phyloP scores from a whole-genome alignment of 2,329 filamentous ascomycete species.

The Ophiocordyceps camponoti-floridani region DNA sequence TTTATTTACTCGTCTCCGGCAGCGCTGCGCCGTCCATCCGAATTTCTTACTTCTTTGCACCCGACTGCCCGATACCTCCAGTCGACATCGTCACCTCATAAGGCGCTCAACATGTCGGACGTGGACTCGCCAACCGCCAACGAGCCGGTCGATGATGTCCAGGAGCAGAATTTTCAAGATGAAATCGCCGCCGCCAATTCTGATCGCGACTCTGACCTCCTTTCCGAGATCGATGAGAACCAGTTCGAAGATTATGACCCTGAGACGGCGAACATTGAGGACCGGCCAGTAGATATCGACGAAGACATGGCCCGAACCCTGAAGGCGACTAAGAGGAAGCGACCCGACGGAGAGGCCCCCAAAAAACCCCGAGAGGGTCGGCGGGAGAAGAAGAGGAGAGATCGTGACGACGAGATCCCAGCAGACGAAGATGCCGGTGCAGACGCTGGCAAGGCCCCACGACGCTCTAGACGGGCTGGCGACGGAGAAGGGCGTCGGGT shows the following conservation, averaged over 20 bases:
- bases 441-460: conserved; percentile 22
- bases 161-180: conserved; percentile 22
- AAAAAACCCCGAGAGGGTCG: conserved; percentile 64
- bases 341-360: conserved; percentile 40
- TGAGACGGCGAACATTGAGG: conserved; percentile 42
- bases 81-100: not conserved
- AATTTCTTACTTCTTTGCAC: not conserved
- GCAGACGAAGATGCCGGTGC: conserved; percentile 28
- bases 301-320: conserved; percentile 45
- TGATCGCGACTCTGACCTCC: conserved; percentile 38
- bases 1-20: no score
- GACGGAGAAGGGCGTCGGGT: conserved; percentile 27
- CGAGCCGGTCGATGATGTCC: conserved; percentile 20
- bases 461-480: conserved; percentile 28
- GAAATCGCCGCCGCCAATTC: conserved; percentile 23
- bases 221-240: conserved; percentile 53
- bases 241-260: conserved; percentile 55
- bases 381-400: conserved; percentile 44
- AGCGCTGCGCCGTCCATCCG: no score
- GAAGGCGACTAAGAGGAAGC: conserved; percentile 48
- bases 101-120: conserved; percentile 24
- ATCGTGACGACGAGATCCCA: conserved; percentile 28
- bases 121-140: conserved; percentile 21
- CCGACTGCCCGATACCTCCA: not conserved
- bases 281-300: conserved; percentile 48